These are phyloP conservation scores for Fraxinus platypoda DNA, from an alignment of 305 asterid genomes.

Conservation along the genomic window DNA sequence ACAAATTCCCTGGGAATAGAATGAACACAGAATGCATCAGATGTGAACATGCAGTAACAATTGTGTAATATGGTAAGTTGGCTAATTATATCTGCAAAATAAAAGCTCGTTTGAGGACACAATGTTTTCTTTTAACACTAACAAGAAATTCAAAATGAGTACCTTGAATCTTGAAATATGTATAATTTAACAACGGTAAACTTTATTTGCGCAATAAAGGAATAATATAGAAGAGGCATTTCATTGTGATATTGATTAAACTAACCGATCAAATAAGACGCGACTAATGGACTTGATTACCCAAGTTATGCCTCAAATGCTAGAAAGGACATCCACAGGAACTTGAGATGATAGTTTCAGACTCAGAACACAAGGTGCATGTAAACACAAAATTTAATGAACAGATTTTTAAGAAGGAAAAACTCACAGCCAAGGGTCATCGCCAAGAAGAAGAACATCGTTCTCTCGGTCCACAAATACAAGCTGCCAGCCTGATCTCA, in stretches of 20 bases:
- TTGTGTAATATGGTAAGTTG: not conserved
- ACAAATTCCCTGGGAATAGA: conserved; percentile 70
- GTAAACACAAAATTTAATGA: not conserved
- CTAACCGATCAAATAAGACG: not conserved
- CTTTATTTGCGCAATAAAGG: not conserved
- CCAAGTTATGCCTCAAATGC: not conserved
- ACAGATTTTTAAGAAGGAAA: not conserved
- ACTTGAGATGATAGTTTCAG: not conserved
- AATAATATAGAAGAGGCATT: not conserved
- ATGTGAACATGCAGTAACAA: not conserved
- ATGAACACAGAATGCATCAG: conserved; percentile 29
- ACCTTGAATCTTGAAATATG: not conserved
- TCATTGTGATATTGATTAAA: not conserved
- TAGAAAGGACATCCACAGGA: not conserved
- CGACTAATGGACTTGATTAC: not conserved
- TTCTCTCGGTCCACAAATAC: conserved; percentile 96
- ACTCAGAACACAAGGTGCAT: not conserved
- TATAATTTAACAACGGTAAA: not conserved
- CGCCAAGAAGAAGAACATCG: conserved; percentile 96
- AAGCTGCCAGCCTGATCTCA: conserved; percentile 99
- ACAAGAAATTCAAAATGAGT: not conserved
- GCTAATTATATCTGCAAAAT: not conserved
- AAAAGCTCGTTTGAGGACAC: not conserved
- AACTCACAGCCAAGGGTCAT: conserved; percentile 98
- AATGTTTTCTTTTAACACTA: too few species aligned